Evolutionary conservation across 2,329 filamentous ascomycete species (phyloP).

Genomic region (Phoma sp.): DNA sequence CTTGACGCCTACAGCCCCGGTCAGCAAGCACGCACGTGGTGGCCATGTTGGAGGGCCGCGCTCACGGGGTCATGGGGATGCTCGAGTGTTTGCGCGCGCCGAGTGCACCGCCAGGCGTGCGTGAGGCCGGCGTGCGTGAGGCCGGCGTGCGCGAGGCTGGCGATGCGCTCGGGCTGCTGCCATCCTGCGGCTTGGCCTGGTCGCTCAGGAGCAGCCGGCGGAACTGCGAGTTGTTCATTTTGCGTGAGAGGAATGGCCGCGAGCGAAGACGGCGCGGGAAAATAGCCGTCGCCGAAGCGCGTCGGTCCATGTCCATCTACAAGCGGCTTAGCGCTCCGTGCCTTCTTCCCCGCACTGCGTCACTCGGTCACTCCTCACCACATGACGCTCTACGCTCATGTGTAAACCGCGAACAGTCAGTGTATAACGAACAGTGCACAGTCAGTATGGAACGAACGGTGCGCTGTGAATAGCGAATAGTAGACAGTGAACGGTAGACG

Average conservation of each 20-base stretch:
- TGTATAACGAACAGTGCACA: too few species aligned
- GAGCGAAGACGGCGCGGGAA: background rate
- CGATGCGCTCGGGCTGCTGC: conserved; percentile 28
- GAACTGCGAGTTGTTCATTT: conserved; percentile 97
- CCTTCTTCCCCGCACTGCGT: conserved; percentile 12
- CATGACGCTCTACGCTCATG: background rate
- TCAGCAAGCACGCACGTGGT: background rate
- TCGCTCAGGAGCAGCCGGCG: conserved; percentile 73
- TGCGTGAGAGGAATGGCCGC: background rate
- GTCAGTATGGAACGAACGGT: too few species aligned
- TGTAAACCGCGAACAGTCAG: too few species aligned
- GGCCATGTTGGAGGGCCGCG: conserved; percentile 20
- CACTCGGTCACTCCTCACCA: background rate
- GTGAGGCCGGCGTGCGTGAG: conserved; percentile 32
- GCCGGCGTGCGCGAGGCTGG: conserved; percentile 37
- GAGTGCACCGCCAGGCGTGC: conserved; percentile 57
- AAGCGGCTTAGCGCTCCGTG: conserved; percentile 1
- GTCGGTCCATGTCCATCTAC: background rate
- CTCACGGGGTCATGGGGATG: conserved; percentile 94
- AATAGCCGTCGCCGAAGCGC: conserved; percentile 4
- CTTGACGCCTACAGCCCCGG: conserved; percentile 63
- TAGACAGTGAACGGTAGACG: too few species aligned
- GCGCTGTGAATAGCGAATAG: too few species aligned
- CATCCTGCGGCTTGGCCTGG: conserved; percentile 48
- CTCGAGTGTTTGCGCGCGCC: conserved; percentile 80